phyloP scores from a whole-genome alignment of 129 eudicot species.

The Escallonia rubra region DNA sequence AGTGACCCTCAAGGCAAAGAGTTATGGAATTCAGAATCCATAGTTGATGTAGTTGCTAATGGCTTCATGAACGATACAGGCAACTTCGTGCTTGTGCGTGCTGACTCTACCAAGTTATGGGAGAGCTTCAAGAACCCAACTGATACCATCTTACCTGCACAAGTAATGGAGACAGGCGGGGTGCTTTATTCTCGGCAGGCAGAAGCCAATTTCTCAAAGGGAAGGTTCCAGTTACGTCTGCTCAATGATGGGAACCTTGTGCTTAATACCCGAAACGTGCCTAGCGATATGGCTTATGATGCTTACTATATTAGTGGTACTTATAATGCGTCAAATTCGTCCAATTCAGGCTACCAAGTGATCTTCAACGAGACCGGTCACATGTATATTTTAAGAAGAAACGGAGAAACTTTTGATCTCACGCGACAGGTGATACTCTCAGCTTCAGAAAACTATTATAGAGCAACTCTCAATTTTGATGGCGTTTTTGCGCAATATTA shows the following conservation, averaged over 20 bases:
- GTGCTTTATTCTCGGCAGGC: conserved; percentile 15
- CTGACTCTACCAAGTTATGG: conserved; percentile 33
- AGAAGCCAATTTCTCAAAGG: conserved; percentile 20
- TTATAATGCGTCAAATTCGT: background rate
- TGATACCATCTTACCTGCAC: conserved; percentile 35
- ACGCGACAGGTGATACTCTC: background rate
- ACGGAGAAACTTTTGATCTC: conserved; percentile 15
- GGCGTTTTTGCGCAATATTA: conserved; percentile 43
- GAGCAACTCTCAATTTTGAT: conserved; percentile 40
- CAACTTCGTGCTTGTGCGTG: conserved; percentile 32
- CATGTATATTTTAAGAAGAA: conserved; percentile 27
- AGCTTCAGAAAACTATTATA: conserved; percentile 27
- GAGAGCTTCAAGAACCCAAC: conserved; percentile 28
- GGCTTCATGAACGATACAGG: conserved; percentile 59
- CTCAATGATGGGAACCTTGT: conserved; percentile 33
- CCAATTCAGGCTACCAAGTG: conserved; percentile 19
- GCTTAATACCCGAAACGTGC: conserved; percentile 17
- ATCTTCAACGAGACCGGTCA: conserved; percentile 24
- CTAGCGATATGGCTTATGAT: background rate
- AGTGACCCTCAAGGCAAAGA: conserved; percentile 35
- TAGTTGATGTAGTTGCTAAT: conserved; percentile 8
- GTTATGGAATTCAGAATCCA: conserved; percentile 19
- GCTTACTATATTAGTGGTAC: conserved; percentile 25
- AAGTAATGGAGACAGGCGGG: conserved; percentile 7
- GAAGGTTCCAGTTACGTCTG: conserved; percentile 33